Conservation (phyloP, 2,329 filamentous ascomycete species). For the Alternaria rosae region DNA sequence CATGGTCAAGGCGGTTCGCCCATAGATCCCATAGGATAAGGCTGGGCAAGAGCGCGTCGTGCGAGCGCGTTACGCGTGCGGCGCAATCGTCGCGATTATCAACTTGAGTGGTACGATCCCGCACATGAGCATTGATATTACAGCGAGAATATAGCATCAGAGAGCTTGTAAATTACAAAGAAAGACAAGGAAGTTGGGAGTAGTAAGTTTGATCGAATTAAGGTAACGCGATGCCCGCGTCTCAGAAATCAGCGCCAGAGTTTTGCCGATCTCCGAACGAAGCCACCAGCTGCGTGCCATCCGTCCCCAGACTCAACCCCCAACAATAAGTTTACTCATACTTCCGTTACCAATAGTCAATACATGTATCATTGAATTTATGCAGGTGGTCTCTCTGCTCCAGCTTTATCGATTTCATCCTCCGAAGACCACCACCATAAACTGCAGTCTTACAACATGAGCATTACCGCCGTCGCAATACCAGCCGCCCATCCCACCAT, state of each 20-base stretch:
- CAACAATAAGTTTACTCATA: neutral
- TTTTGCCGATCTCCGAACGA: neutral
- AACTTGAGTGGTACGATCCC: too few species aligned
- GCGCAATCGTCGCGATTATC: neutral
- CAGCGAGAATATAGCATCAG: too few species aligned
- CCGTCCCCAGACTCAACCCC: neutral
- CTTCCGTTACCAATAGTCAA: neutral
- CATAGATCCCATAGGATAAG: neutral
- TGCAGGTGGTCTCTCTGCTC: neutral
- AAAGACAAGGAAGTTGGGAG: too few species aligned
- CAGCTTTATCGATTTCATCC: neutral
- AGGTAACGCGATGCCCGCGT: neutral
- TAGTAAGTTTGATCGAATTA: neutral
- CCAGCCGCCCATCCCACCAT: conserved; percentile 4
- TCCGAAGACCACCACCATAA: neutral
- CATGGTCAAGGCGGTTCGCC: neutral
- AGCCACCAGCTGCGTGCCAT: neutral
- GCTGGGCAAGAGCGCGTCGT: neutral
- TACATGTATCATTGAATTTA: neutral
- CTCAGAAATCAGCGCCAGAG: neutral
- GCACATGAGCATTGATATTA: too few species aligned
- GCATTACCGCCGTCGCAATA: neutral
- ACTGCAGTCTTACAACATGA: conserved; percentile 1
- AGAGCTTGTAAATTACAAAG: too few species aligned
- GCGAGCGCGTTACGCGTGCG: too few species aligned